Evolutionary conservation across 208 protist species (phyloP), one percentile per base, ranked within the genome.

Genomic region (Wallacemonas collosoma): DNA sequence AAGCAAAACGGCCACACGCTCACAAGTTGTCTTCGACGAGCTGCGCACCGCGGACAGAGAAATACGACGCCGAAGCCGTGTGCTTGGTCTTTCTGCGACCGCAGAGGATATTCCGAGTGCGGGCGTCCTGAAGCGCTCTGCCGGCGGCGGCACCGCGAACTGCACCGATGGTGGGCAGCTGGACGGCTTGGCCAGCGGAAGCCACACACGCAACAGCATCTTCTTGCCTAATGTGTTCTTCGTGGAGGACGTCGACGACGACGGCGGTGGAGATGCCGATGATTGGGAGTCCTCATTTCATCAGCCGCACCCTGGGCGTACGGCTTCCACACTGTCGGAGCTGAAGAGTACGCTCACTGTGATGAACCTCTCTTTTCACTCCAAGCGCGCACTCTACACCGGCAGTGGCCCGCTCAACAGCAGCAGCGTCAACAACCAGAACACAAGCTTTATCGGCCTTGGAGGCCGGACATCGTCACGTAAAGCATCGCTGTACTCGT

Each of bases 271-370:
- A 4, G 60, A 65, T 8, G 43, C 7, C 4, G 60, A 65, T 41
- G 60, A 65, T 41, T 65, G 60, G 60, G 60, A 65, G 12, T 38
- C 60, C 14, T 51, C 60, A 6, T 26, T 65, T 14, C 44, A 65
- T 41, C 8, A 3, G 11, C 50, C 60, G 7, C 60, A 41, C 60
- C n/a, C 60, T 5, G 60, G 60, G 0, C 60, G 60, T 41, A 65
- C 60, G 5, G 41, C 38, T 6, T 65, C 60, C 11, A 65, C 60
- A 12, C 14, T 65, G 15, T 65, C 60, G 7, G 60, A 65, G 60
- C 60, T 65, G 60, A 65, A 65, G 60, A 65, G 60, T 41, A 65
- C 60, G n/a, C 26, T 65, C n/a, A 45, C 43, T 12, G 26, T n/a
- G 5, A 12, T 35, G 47, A 6, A 65, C n/a, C 60, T 41, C 12